A percentile compares a stretch with the other conserved stretches of the same genome.
Conservation (phyloP, 2,329 filamentous ascomycete genomes). For the Sarocladiaceae sp. region DNA sequence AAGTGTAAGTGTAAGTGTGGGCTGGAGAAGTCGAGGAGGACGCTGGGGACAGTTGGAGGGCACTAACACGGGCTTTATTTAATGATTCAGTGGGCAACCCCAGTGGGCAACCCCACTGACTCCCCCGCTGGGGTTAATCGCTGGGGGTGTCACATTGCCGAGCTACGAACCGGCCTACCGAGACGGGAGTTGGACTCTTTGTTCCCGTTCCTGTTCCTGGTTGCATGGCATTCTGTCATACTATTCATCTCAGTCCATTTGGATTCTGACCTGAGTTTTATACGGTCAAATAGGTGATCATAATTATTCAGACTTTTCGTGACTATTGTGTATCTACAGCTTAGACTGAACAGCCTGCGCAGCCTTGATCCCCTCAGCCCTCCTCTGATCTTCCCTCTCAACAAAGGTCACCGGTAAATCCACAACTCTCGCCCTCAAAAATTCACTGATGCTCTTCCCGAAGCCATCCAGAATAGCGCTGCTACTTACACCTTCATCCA, state of each 20-base stretch:
- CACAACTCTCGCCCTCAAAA: constrained; percentile 29
- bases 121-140: neutral
- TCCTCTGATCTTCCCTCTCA: constrained; percentile 15
- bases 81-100: too few species aligned
- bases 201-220: too few species aligned
- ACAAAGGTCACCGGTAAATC: constrained; percentile 22
- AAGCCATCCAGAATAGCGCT: constrained; percentile 42
- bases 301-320: too few species aligned
- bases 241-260: too few species aligned
- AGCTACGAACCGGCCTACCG: neutral
- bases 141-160: neutral
- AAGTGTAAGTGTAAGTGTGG: neutral
- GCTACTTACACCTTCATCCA: constrained; percentile 42
- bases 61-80: neutral
- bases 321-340: neutral
- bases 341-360: neutral
- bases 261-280: too few species aligned
- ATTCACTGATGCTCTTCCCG: constrained; percentile 50
- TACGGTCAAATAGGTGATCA: too few species aligned
- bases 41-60: too few species aligned
- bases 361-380: constrained; percentile 6
- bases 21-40: neutral
- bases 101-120: neutral
- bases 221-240: too few species aligned
- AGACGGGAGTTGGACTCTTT: neutral